phyloP scores from a whole-genome alignment of 495 filamentous ascomycete species.

The Penicillium antarcticum region DNA sequence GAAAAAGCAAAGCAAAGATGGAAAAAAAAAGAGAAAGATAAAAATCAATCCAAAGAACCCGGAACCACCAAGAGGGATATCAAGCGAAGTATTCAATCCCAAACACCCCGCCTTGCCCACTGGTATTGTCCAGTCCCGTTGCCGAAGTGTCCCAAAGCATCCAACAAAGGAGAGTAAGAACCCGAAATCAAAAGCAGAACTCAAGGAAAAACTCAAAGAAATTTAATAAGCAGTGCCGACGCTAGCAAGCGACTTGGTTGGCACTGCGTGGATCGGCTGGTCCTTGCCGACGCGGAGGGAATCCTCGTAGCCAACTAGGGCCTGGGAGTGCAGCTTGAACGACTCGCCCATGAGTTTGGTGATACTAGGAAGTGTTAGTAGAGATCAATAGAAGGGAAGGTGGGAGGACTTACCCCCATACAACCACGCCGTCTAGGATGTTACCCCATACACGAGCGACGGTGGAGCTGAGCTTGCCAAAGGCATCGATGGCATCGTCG shows the following conservation, averaged over 20 bases:
- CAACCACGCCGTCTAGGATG: constrained; percentile 97
- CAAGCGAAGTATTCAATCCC: constrained; percentile 32
- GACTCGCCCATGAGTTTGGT: constrained; percentile 97
- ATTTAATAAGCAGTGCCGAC: constrained; percentile 47
- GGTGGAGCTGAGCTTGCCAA: constrained; percentile 84
- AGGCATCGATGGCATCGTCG: constrained; percentile 76
- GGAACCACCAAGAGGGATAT: constrained; percentile 37
- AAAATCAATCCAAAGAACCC: constrained; percentile 29
- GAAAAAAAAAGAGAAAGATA: constrained; percentile 20
- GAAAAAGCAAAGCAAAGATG: constrained; percentile 17
- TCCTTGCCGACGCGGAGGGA: constrained; percentile 49
- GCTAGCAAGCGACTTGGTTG: constrained; percentile 45
- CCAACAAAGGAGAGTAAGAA: constrained; percentile 33
- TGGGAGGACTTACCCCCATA: constrained; percentile 77
- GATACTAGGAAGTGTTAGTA: constrained; percentile 67
- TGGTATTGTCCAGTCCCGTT: constrained; percentile 34
- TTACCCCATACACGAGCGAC: constrained; percentile 95
- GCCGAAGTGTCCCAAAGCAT: constrained; percentile 35
- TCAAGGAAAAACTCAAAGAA: constrained; percentile 9
- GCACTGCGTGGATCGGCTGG: constrained; percentile 45
- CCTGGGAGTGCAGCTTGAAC: constrained; percentile 94
- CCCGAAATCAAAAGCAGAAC: constrained; percentile 14
- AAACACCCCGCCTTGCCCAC: constrained; percentile 36
- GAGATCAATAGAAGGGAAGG: background rate
- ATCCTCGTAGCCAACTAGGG: constrained; percentile 90